Base-by-base conservation (phyloP, 1,284 basidiomycete species). In the Stygiomarasmius scandens region DNA sequence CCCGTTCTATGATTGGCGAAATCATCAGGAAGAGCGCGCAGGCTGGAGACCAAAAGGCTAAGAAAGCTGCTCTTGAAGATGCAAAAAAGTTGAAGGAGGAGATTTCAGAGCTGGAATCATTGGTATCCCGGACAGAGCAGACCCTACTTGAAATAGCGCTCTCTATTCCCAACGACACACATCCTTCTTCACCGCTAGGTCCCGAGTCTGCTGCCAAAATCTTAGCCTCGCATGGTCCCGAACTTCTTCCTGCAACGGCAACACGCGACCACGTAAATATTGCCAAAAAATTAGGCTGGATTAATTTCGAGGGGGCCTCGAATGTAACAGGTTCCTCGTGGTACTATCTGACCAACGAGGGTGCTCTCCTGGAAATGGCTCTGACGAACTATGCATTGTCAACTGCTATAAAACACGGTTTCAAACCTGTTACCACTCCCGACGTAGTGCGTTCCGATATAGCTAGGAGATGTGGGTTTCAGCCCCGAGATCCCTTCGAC, bases 371-470 rank as follows among this genome's bases (percentile, higher is more conserved):
- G 45, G 95, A 98, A 71, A 82, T 92, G 59, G 95, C 96, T 0
- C 74, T 99, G 32, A 86, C 86, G 22, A 91, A 94, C 68, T 98
- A 97, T 69, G 91, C 95, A 1, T 72, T 98, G 58, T 86, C 85
- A 25, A 71, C 90, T 23, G 95, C 93, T 1, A 74, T 91, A 22
- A 76, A 78, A 53, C 81, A 87, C 59, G 95, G 95, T 0, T 99
- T 90, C 74, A 84, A 81, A 16, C 89, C 92, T 3, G 83, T 93
- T 6, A 83, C 83, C 1, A 90, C 95, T 0, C 97, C 97, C 0
- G 96, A 98, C 68, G 91, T 98, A 29, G 85, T 98, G 48, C 90
- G 90, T 58, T 81, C 86, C 46, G 95, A 98, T 63, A 79, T 98
- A 47, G 93, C 95, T 2, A 74, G 79, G 54, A 83, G 96, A 36